Base-by-base conservation (phyloP, 176 grass and related monocot species). In the Aegilops bicornis region DNA sequence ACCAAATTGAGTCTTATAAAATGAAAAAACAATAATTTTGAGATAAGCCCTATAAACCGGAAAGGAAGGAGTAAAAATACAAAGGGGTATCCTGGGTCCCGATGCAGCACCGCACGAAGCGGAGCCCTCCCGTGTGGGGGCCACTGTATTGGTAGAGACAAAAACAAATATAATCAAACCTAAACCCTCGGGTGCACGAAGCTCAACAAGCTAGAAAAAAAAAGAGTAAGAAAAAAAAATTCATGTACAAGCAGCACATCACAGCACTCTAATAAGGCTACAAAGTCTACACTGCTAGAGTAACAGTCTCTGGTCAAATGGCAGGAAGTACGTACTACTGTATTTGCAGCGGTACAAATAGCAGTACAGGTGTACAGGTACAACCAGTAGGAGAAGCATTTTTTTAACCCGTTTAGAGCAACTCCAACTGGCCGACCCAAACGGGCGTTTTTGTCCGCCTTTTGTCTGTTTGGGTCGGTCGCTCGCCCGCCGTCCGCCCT, bases 101-200 rank as follows among this genome's bases (percentile, higher is more conserved):
- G 16, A 54, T 54, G 56, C 56, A 22, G 56, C 56, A 20, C 16
- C 17, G 52, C 52, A 56, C 52, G 52, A 58, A 58, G 52, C 52
- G 5, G 19, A 20, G 9, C 19, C 56, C 56, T 59, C 56, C 56
- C 56, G 66, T 22, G 20, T 25, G 23, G 69, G 64, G 31, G 52
- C 84, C 66, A 83, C 67, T 3, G 15, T 59, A 11, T 67, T 27
- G 65, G 73, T 33, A 33, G 73, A 79, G 82, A 73, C 73, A 79
- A 79, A 79, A 73, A 2, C 15, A 64, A 82, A 82, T 40, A 82
- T 64, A 87, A 81, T 43, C 45, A 81, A 87, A 64, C 30, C 39
- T n/a, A 54, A 79, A 35, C 4, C 10, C 25, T 33, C 19, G 1
- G 4, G 20, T 37, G 32, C 60, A 32, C 16, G 31, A 54, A 35